Percentiles rank a stretch among this genome's conserved stretches.
Conservation (phyloP, 2,329 filamentous ascomycete species). For the Epichloe coenophiala region DNA sequence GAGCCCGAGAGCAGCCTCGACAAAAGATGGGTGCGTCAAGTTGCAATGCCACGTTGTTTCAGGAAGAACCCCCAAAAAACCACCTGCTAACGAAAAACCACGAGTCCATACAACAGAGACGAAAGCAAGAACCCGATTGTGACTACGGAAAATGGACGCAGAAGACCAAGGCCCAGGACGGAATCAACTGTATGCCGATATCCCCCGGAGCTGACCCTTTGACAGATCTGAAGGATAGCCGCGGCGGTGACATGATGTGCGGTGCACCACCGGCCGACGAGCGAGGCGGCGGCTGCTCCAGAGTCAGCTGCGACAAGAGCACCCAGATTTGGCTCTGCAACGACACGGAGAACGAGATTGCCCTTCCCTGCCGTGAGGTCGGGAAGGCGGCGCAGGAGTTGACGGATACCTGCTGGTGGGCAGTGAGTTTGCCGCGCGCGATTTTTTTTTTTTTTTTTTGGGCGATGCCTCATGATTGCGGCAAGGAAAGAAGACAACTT, state of each 20-base stretch:
- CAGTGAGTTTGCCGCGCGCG: neutral
- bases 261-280: neutral
- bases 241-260: neutral
- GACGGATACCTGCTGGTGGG: neutral
- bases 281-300: neutral
- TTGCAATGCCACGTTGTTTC: neutral
- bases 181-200: neutral
- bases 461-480: neutral
- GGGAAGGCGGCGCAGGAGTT: neutral
- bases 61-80: too few species aligned
- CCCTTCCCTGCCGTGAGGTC: neutral
- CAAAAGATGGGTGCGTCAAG: constrained; percentile 1
- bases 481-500: too few species aligned
- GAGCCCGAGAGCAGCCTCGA: neutral
- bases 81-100: neutral
- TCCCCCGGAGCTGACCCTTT: neutral
- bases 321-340: constrained; percentile 1
- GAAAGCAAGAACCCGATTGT: neutral
- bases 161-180: neutral
- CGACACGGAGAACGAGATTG: neutral
- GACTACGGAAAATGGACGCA: neutral
- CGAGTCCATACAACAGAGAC: neutral
- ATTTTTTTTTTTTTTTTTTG: too few species aligned
- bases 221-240: neutral
- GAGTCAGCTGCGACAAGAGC: neutral